Conservation (phyloP, 169 alveolate species). For the Plasmodium reichenowi region DNA sequence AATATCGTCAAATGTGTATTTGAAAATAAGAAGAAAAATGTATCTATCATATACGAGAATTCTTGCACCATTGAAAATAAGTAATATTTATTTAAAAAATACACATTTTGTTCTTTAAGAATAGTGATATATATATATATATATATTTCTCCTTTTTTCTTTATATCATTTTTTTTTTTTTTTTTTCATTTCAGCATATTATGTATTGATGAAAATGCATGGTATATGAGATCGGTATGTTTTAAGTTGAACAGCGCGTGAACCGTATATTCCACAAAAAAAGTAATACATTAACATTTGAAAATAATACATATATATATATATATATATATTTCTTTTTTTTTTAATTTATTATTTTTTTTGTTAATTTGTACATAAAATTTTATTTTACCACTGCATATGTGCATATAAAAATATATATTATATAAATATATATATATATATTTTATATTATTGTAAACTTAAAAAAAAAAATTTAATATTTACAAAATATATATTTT, state of each 20-base stretch:
- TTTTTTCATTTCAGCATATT: slow-evolving; percentile 32
- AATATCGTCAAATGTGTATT: slow-evolving; percentile 57
- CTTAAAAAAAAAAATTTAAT: no score
- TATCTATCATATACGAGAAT: slow-evolving; percentile 53
- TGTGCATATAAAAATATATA: no score
- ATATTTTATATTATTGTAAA: no score
- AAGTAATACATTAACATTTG: no score
- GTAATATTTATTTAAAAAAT: slow-evolving; percentile 14
- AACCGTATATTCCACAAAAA: no score
- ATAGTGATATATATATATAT: background rate
- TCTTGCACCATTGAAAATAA: slow-evolving; percentile 53
- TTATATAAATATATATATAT: no score
- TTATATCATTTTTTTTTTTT: slow-evolving; percentile 1
- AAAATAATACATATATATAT: no score
- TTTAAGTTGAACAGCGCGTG: slow-evolving; percentile 17
- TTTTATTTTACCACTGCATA: no score
- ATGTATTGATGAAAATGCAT: slow-evolving; percentile 36
- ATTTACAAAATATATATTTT: no score
- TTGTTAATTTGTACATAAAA: no score
- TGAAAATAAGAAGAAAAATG: slow-evolving; percentile 27
- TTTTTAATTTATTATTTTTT: no score
- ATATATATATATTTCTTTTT: background rate
- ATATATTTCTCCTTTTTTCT: background rate
- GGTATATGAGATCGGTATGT: slow-evolving; percentile 67
- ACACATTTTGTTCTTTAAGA: background rate